Evolutionary conservation across 768 basidiomycete species (phyloP).

Genomic region (Kwoniella pini): DNA sequence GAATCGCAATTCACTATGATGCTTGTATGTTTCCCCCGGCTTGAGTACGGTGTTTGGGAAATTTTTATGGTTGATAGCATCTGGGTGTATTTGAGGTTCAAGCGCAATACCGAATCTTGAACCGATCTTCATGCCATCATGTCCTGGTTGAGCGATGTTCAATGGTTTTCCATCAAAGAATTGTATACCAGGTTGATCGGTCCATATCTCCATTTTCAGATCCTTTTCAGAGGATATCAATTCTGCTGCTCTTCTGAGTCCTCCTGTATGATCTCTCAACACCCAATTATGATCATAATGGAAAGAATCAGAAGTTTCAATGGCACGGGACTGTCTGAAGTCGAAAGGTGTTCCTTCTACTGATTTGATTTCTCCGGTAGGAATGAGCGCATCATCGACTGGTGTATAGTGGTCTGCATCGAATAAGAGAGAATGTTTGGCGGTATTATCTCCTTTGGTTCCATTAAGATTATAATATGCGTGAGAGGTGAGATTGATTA

Average conservation of each 20-base stretch:
- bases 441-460: slow-evolving; percentile 12
- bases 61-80: slow-evolving; percentile 10
- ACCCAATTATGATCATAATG: slow-evolving; percentile 21
- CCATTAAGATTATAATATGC: slow-evolving; percentile 24
- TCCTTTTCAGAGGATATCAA: slow-evolving; percentile 10
- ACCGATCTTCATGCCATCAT: slow-evolving; percentile 3
- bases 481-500: slow-evolving; percentile 22
- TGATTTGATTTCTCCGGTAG: slow-evolving; percentile 14
- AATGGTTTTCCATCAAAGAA: slow-evolving; percentile 19
- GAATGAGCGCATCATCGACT: slow-evolving; percentile 21
- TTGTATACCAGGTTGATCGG: slow-evolving; percentile 20
- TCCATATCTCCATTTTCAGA: slow-evolving; percentile 22
- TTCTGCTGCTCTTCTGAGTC: slow-evolving; percentile 5
- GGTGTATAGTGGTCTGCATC: slow-evolving; percentile 20
- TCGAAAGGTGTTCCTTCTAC: slow-evolving; percentile 20
- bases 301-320: slow-evolving; percentile 8
- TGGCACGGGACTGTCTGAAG: slow-evolving; percentile 14
- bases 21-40: slow-evolving; percentile 16
- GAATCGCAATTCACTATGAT: slow-evolving; percentile 13
- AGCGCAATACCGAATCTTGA: slow-evolving; percentile 10
- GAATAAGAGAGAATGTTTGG: slow-evolving; percentile 10
- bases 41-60: slow-evolving; percentile 15
- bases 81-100: slow-evolving; percentile 17
- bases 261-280: slow-evolving; percentile 14
- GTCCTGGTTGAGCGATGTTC: slow-evolving; percentile 2